phyloP scores from a whole-genome alignment of 2,329 filamentous ascomycete species.

The Monilinia polystroma region DNA sequence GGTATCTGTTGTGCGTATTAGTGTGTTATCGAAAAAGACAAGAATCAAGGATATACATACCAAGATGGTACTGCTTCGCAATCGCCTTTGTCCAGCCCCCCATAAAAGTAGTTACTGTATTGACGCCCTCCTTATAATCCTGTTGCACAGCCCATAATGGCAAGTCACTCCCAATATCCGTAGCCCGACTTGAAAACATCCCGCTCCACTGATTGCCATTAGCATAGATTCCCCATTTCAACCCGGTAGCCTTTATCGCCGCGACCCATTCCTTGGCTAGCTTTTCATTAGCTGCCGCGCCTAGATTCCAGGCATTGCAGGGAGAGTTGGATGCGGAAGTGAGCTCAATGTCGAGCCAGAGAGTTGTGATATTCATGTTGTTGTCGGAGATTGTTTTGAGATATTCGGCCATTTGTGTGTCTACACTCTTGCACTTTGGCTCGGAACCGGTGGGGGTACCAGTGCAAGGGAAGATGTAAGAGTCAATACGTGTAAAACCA shows the following conservation, averaged over 20 bases:
- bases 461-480: conserved; percentile 36
- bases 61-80: conserved; percentile 34
- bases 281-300: conserved; percentile 28
- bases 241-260: conserved; percentile 27
- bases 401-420: conserved; percentile 32
- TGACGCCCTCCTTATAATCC: conserved; percentile 29
- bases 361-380: conserved; percentile 27
- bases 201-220: conserved; percentile 36
- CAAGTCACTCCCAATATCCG: conserved; percentile 33
- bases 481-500: conserved; percentile 31
- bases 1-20: conserved; percentile 30
- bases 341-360: conserved; percentile 36
- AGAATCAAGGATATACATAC: conserved; percentile 24
- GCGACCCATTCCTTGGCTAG: conserved; percentile 34
- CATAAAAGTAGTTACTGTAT: conserved; percentile 34
- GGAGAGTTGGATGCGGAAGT: conserved; percentile 18
- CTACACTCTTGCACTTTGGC: conserved; percentile 31
- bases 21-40: neutral
- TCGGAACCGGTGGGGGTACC: conserved; percentile 29
- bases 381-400: conserved; percentile 28
- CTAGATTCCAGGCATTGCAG: conserved; percentile 35
- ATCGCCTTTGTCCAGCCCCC: conserved; percentile 33
- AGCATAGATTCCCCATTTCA: conserved; percentile 35
- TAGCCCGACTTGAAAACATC: conserved; percentile 31
- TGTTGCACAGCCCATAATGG: conserved; percentile 36